These are phyloP conservation scores for Akanthomyces dipterigenus DNA, from an alignment of 2,329 filamentous ascomycete genomes.

Conservation along the genomic window DNA sequence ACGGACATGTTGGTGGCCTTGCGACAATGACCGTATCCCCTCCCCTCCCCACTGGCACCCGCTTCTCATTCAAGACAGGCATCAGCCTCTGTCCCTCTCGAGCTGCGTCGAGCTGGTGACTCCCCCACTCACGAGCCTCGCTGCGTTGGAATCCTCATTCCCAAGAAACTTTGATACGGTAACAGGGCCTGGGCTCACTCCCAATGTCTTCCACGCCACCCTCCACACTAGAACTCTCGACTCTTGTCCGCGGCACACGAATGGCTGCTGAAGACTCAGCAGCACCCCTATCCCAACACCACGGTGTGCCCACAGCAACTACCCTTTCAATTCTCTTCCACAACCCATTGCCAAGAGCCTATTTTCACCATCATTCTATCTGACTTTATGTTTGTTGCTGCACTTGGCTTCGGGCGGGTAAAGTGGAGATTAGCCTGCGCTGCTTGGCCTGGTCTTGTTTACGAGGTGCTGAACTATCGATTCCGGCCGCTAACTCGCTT, in stretches of 20 bases:
- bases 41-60: neutral
- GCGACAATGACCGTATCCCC: neutral
- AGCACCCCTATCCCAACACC: neutral
- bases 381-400: neutral
- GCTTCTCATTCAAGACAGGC: neutral
- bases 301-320: neutral
- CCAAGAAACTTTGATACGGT: slow-evolving; percentile 8
- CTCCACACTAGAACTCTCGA: slow-evolving; percentile 6
- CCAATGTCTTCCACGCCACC: neutral
- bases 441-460: neutral
- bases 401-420: neutral
- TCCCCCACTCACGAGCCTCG: slow-evolving; percentile 7
- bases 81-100: neutral
- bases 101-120: neutral
- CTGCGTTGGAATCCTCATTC: slow-evolving; percentile 4
- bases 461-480: neutral
- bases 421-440: neutral
- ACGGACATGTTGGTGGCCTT: slow-evolving; percentile 8
- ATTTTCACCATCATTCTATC: neutral
- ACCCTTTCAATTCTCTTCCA: slow-evolving; percentile 1
- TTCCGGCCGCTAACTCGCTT: neutral
- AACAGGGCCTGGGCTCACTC: slow-evolving; percentile 6
- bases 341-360: neutral
- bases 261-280: neutral
- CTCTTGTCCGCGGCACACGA: neutral